phyloP scores from a whole-genome alignment of 805 yeast genomes.

The Candida adriatica region DNA sequence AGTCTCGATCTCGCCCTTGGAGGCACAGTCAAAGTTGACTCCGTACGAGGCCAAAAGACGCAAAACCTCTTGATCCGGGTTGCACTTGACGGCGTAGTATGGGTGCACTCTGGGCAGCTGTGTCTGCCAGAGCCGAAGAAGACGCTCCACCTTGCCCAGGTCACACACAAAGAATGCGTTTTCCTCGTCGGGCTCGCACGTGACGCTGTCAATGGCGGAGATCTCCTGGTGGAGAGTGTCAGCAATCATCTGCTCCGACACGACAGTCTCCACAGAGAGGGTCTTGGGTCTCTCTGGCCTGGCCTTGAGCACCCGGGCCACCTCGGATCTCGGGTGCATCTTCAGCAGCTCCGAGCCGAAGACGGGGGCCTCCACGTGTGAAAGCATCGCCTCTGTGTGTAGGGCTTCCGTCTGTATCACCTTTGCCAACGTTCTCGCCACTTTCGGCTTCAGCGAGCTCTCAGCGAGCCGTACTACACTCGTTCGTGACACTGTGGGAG shows the following conservation, averaged over 20 bases:
- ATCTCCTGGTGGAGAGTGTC: conserved; percentile 36
- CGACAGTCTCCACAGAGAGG: conserved; percentile 23
- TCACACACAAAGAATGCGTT: conserved; percentile 88
- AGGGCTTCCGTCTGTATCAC: conserved; percentile 10
- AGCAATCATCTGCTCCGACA: conserved; percentile 29
- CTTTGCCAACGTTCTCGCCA: conserved; percentile 1
- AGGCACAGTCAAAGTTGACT: conserved; percentile 88
- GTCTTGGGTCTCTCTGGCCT: neutral
- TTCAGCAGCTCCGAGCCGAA: conserved; percentile 8
- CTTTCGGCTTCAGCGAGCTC: conserved; percentile 18
- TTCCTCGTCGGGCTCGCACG: conserved; percentile 70
- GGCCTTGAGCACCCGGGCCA: conserved; percentile 7
- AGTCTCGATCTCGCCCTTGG: conserved; percentile 71
- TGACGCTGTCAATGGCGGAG: conserved; percentile 41
- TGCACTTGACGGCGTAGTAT: conserved; percentile 94
- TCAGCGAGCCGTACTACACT: conserved; percentile 21
- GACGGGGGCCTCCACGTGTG: conserved; percentile 5
- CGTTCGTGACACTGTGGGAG: conserved; percentile 17
- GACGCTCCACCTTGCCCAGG: conserved; percentile 59
- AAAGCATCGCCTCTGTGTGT: conserved; percentile 1
- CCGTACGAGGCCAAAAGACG: conserved; percentile 53
- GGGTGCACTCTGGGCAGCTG: conserved; percentile 73
- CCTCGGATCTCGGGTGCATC: conserved; percentile 9
- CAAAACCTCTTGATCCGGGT: conserved; percentile 61
- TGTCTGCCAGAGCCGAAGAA: conserved; percentile 55